Evolutionary conservation across 2,329 filamentous ascomycete genomes (phyloP).

Genomic region (Chaetomium sp.): DNA sequence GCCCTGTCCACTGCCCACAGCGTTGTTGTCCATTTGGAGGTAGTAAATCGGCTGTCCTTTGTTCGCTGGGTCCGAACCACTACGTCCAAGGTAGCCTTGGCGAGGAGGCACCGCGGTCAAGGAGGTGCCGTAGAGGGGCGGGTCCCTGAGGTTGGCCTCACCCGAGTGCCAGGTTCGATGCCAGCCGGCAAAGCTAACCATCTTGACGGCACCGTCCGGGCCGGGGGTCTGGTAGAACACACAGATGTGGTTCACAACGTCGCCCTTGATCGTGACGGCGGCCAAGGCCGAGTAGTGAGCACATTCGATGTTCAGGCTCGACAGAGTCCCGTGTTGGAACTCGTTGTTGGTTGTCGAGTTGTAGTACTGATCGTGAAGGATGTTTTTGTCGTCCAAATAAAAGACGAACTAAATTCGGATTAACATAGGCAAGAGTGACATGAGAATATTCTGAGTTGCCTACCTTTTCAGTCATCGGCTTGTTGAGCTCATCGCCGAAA

Average conservation of each 20-base stretch:
- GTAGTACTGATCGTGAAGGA: constrained; percentile 1
- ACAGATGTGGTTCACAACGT: constrained; percentile 3
- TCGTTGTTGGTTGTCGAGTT: neutral
- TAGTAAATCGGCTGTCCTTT: neutral
- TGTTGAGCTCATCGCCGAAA: neutral
- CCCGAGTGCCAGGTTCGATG: neutral
- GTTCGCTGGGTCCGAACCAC: neutral
- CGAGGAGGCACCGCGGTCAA: neutral
- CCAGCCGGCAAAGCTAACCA: neutral
- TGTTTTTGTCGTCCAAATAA: neutral
- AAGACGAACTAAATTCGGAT: neutral
- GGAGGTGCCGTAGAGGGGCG: neutral
- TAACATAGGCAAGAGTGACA: neutral
- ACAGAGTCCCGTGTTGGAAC: neutral
- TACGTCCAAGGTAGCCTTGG: neutral
- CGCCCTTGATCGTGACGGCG: constrained; percentile 1
- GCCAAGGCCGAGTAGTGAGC: constrained; percentile 2
- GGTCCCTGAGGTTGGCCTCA: neutral
- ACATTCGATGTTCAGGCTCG: neutral
- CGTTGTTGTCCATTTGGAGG: neutral
- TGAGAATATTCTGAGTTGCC: neutral
- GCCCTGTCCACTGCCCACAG: neutral
- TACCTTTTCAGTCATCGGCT: neutral
- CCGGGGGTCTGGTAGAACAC: constrained; percentile 1
- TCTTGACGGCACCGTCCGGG: neutral